phyloP scores from a whole-genome alignment of 495 filamentous ascomycete genomes.

The Cryomyces minteri region DNA sequence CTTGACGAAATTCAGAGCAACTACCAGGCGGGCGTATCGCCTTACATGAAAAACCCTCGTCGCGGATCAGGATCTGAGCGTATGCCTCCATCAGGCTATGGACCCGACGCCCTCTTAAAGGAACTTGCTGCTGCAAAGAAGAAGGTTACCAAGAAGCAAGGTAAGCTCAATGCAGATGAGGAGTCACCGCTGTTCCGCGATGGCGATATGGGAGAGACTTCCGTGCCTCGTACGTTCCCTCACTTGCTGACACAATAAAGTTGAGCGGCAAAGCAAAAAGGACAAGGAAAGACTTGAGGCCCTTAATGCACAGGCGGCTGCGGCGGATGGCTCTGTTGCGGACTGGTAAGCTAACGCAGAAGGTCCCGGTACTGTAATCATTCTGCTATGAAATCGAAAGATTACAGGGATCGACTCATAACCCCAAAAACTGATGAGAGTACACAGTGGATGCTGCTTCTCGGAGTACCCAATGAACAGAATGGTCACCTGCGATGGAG shows the following conservation, averaged over 20 bases:
- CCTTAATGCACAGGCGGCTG: slow-evolving; percentile 5
- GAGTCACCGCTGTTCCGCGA: background rate
- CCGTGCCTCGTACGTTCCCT: background rate
- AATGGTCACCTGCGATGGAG: slow-evolving; percentile 46
- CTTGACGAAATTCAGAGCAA: too few species aligned
- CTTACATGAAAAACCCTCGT: too few species aligned
- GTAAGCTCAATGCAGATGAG: too few species aligned
- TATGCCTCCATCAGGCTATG: too few species aligned
- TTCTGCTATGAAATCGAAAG: too few species aligned
- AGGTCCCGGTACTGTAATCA: too few species aligned
- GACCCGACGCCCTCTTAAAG: too few species aligned
- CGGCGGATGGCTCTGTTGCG: slow-evolving; percentile 16
- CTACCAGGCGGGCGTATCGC: too few species aligned
- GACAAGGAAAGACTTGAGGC: slow-evolving; percentile 6
- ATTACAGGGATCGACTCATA: too few species aligned
- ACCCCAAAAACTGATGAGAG: too few species aligned
- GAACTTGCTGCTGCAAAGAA: background rate
- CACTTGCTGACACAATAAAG: background rate
- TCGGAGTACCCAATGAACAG: slow-evolving; percentile 42
- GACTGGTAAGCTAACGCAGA: slow-evolving; percentile 2
- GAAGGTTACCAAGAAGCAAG: background rate
- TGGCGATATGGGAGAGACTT: background rate
- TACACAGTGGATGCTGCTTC: slow-evolving; percentile 37
- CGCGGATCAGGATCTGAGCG: too few species aligned
- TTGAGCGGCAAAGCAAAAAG: background rate